A percentile compares a stretch with the other conserved stretches of the same genome.
Conservation (phyloP, 1,139 yeast genomes). For the Pichia sp. region DNA sequence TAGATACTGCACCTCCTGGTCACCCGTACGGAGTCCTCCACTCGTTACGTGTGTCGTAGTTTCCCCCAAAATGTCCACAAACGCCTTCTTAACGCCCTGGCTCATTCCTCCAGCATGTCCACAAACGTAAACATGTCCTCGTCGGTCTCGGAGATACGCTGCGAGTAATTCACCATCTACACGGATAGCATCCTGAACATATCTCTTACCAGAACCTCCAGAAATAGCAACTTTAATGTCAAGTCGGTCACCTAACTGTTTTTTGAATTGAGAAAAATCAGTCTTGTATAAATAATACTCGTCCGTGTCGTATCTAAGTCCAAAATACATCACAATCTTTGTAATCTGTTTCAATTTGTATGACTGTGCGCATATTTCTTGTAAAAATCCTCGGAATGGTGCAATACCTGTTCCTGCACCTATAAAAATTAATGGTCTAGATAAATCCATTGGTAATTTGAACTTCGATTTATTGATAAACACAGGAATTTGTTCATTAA, state of each 20-base stretch:
- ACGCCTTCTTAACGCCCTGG: conserved; percentile 73
- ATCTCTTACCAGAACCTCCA: conserved; percentile 50
- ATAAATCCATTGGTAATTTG: conserved; percentile 75
- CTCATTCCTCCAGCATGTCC: conserved; percentile 96
- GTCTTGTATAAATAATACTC: conserved; percentile 37
- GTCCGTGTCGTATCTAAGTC: conserved; percentile 64
- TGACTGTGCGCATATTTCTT: conserved; percentile 39
- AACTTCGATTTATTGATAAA: conserved; percentile 91
- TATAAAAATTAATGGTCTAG: conserved; percentile 78
- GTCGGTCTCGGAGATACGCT: conserved; percentile 46
- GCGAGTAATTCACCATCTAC: conserved; percentile 50
- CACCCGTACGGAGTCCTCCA: conserved; percentile 52
- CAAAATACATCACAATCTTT: conserved; percentile 68
- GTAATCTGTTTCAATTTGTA: conserved; percentile 43
- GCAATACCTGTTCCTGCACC: conserved; percentile 99
- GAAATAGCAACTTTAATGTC: conserved; percentile 77
- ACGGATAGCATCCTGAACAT: conserved; percentile 74
- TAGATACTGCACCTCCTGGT: conserved; percentile 65
- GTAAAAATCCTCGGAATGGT: conserved; percentile 87
- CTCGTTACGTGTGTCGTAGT: too few relatives aligned
- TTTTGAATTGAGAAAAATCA: conserved; percentile 67
- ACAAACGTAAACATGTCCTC: conserved; percentile 87
- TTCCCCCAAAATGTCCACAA: conserved; percentile 56
- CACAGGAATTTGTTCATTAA: conserved; percentile 57
- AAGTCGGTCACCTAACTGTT: conserved; percentile 52